phyloP scores from a whole-genome alignment of 257 asterid genomes.

The Ballota nigra region DNA sequence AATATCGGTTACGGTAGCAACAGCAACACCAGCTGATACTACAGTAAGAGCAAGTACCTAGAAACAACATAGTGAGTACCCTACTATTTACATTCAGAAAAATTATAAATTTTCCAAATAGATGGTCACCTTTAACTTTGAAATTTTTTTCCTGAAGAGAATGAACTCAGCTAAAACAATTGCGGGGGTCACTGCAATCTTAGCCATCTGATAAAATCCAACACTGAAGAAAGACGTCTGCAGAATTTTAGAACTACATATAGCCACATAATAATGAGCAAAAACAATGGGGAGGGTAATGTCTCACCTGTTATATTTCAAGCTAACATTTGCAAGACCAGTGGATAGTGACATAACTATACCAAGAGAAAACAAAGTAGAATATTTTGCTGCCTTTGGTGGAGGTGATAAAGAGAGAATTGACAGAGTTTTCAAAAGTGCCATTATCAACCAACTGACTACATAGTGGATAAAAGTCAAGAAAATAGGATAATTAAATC shows the following conservation, averaged over 20 bases:
- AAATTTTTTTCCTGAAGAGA: constrained; percentile 64
- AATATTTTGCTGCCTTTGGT: constrained; percentile 64
- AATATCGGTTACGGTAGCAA: constrained; percentile 95
- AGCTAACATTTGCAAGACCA: constrained; percentile 98
- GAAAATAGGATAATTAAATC: constrained; percentile 89
- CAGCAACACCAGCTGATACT: constrained; percentile 84
- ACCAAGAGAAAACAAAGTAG: constrained; percentile 86
- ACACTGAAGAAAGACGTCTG: constrained; percentile 51
- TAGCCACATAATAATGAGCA: background rate
- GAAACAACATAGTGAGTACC: constrained; percentile 20
- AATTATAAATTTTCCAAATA: background rate
- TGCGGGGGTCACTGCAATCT: constrained; percentile 96
- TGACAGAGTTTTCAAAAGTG: constrained; percentile 68
- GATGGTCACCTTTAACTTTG: constrained; percentile 59
- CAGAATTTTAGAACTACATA: constrained; percentile 21
- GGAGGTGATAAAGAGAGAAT: constrained; percentile 81
- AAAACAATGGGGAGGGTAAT: background rate
- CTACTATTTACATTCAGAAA: background rate
- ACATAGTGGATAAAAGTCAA: constrained; percentile 88
- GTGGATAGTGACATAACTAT: constrained; percentile 98
- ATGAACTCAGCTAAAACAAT: constrained; percentile 86
- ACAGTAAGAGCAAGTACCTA: constrained; percentile 85
- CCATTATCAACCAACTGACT: constrained; percentile 91
- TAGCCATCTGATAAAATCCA: constrained; percentile 99
- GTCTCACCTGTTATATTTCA: constrained; percentile 86